phyloP scores from a whole-genome alignment of 441 rosid species.

The Raphanus hybrid region DNA sequence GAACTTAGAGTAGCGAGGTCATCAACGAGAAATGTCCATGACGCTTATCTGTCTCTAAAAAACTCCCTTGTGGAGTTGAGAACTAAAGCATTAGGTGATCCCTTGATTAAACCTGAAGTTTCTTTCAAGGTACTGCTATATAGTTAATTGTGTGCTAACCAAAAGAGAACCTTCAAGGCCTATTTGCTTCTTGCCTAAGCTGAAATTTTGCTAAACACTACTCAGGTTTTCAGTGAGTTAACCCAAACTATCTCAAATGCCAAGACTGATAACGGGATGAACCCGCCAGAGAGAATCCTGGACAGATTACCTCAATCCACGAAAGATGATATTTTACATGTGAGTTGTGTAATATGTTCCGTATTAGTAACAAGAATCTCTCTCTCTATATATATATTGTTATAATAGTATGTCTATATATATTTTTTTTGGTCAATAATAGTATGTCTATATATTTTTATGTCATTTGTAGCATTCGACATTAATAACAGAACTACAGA shows the following conservation, averaged over 20 bases:
- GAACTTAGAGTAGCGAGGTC: slow-evolving; percentile 45
- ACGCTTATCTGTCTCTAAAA: slow-evolving; percentile 72
- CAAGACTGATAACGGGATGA: slow-evolving; percentile 71
- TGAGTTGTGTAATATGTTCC: slow-evolving; percentile 46
- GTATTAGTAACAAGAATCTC: slow-evolving; percentile 6
- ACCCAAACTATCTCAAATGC: slow-evolving; percentile 79
- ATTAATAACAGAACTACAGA: slow-evolving; percentile 27
- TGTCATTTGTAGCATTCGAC: slow-evolving; percentile 50
- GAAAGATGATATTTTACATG: slow-evolving; percentile 78
- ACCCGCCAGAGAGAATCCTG: slow-evolving; percentile 72
- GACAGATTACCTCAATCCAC: slow-evolving; percentile 73
- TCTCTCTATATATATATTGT: not conserved
- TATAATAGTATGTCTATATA: too few relatives aligned
- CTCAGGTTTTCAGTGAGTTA: slow-evolving; percentile 78
- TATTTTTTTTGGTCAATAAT: too few relatives aligned
- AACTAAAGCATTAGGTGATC: slow-evolving; percentile 66
- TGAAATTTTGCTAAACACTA: slow-evolving; percentile 25
- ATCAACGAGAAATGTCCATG: slow-evolving; percentile 54
- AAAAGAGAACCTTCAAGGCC: slow-evolving; percentile 7
- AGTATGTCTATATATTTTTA: not conserved
- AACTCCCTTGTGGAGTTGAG: slow-evolving; percentile 63
- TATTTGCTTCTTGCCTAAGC: slow-evolving; percentile 26
- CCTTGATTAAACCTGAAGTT: slow-evolving; percentile 70
- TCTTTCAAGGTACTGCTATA: slow-evolving; percentile 63
- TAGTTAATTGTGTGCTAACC: not conserved